Conservation (phyloP, 805 yeast species). For the Hanseniaspora valbyensis region DNA sequence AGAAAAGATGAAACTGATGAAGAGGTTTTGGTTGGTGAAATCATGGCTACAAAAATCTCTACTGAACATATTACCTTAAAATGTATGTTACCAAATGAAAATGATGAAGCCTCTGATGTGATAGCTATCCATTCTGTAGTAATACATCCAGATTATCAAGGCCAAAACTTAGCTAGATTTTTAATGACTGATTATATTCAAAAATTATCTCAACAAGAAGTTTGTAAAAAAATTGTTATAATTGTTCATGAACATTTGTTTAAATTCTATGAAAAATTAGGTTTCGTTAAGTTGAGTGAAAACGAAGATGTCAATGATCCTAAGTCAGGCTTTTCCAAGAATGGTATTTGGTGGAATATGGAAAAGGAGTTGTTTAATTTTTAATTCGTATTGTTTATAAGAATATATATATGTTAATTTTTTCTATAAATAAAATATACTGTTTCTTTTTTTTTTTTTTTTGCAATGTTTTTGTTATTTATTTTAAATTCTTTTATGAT, state of each 20-base stretch:
- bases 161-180: slow-evolving; percentile 71
- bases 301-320: slow-evolving; percentile 28
- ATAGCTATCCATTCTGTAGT: slow-evolving; percentile 79
- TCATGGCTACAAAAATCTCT: slow-evolving; percentile 62
- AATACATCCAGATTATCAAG: slow-evolving; percentile 66
- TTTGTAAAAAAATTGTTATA: slow-evolving; percentile 65
- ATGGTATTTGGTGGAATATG: slow-evolving; percentile 29
- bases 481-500: too few relatives aligned
- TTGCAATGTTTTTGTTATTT: too few relatives aligned
- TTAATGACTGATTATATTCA: slow-evolving; percentile 83
- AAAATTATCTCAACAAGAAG: slow-evolving; percentile 74
- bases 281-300: slow-evolving; percentile 61
- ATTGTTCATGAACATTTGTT: slow-evolving; percentile 59
- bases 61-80: slow-evolving; percentile 24
- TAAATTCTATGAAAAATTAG: slow-evolving; percentile 71
- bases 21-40: slow-evolving; percentile 68
- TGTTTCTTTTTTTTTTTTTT: background rate
- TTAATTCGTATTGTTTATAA: slow-evolving; percentile 23
- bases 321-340: slow-evolving; percentile 23
- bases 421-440: background rate
- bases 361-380: slow-evolving; percentile 30
- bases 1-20: slow-evolving; percentile 44
- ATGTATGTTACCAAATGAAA: slow-evolving; percentile 35
- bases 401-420: background rate
- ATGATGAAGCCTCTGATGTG: slow-evolving; percentile 58